phyloP scores from a whole-genome alignment of 768 basidiomycete genomes.

The Russula abietina region DNA sequence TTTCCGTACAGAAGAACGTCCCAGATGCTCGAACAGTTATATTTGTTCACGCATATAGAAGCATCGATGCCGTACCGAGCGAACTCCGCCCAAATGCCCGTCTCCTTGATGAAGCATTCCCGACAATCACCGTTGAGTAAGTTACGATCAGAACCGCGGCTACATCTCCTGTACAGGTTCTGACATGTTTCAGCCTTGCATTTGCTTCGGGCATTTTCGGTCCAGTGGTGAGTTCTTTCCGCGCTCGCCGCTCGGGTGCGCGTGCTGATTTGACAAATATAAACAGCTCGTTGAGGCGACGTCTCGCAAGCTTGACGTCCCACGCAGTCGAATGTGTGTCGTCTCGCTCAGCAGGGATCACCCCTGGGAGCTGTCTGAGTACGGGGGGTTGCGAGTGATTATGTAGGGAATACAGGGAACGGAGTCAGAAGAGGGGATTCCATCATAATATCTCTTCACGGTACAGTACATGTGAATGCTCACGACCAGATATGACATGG shows the following conservation, averaged over 20 bases:
- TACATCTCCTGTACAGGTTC: not conserved
- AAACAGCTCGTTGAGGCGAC: constrained; percentile 21
- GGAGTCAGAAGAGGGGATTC: too few species aligned
- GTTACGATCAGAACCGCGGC: not conserved
- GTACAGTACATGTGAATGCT: too few species aligned
- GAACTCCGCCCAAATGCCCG: constrained; percentile 25
- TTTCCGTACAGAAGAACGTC: constrained; percentile 22
- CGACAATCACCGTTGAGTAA: constrained; percentile 24
- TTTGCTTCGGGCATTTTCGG: constrained; percentile 19
- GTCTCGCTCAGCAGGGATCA: constrained; percentile 19
- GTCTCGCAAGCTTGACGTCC: constrained; percentile 15
- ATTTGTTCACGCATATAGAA: constrained; percentile 23
- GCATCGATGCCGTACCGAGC: constrained; percentile 19
- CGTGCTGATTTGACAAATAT: not conserved
- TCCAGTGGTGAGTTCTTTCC: constrained; percentile 15
- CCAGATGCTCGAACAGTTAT: constrained; percentile 22
- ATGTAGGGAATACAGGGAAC: not conserved
- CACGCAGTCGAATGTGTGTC: constrained; percentile 23
- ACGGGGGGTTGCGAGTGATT: constrained; percentile 20
- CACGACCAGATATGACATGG: not conserved
- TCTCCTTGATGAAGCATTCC: constrained; percentile 25
- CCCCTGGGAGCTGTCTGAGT: constrained; percentile 23
- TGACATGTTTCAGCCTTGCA: constrained; percentile 14
- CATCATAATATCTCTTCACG: not conserved
- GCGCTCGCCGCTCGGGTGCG: not conserved